A percentile compares a stretch with the other conserved stretches of the same genome.
Conservation (phyloP, 371 early-diverging fungal species). For the Rhizopus microsporus region DNA sequence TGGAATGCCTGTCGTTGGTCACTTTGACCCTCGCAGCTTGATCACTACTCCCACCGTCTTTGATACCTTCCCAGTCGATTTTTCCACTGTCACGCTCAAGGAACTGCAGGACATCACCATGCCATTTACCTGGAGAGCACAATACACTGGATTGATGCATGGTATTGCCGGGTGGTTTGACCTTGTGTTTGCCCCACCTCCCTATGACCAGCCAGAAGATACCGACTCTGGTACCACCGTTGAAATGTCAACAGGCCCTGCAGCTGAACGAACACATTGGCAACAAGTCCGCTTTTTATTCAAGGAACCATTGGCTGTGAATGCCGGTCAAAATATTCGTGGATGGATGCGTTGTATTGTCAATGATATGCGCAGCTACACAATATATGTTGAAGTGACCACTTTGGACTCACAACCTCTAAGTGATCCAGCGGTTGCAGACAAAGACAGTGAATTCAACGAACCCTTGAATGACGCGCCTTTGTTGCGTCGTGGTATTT, state of each 20-base stretch:
- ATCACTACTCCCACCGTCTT: constrained; percentile 63
- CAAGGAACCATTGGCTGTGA: constrained; percentile 93
- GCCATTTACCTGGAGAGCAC: constrained; percentile 80
- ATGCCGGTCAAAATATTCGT: constrained; percentile 80
- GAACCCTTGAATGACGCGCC: constrained; percentile 25
- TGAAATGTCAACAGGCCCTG: constrained; percentile 84
- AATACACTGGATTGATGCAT: constrained; percentile 90
- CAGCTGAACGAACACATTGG: constrained; percentile 94
- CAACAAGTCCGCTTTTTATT: constrained; percentile 95
- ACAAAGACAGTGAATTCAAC: constrained; percentile 18
- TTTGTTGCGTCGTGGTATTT: constrained; percentile 67
- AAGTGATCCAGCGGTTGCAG: constrained; percentile 23
- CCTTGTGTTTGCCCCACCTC: constrained; percentile 67
- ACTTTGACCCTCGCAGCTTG: constrained; percentile 86
- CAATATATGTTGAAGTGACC: constrained; percentile 71
- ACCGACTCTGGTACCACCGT: constrained; percentile 32
- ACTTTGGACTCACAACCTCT: constrained; percentile 31
- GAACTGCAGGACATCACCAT: constrained; percentile 83
- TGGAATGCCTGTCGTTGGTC: constrained; percentile 92
- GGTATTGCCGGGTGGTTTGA: constrained; percentile 99
- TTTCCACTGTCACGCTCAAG: constrained; percentile 74
- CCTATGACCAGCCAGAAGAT: constrained; percentile 30
- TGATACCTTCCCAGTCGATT: constrained; percentile 74
- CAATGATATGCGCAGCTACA: constrained; percentile 92
- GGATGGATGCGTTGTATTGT: constrained; percentile 88